phyloP scores from a whole-genome alignment of 805 yeast species.

The Yamadazyma sp. region DNA sequence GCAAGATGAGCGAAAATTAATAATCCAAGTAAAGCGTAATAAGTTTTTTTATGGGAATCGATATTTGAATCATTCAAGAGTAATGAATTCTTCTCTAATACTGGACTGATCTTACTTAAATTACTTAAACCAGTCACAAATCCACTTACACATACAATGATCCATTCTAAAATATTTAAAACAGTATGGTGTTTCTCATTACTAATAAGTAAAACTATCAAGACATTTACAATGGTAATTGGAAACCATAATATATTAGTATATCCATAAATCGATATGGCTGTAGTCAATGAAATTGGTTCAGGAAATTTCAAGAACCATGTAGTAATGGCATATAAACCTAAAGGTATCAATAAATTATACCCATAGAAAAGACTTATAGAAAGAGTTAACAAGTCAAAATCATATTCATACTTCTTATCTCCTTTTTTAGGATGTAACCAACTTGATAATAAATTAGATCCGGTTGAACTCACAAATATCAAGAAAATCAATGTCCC shows the following conservation, averaged over 20 bases:
- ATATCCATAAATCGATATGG: conserved; percentile 81
- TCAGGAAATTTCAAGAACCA: conserved; percentile 53
- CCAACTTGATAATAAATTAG: conserved; percentile 60
- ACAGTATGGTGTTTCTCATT: conserved; percentile 30
- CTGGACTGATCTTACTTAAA: conserved; percentile 42
- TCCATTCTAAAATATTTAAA: conserved; percentile 59
- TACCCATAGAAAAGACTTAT: conserved; percentile 74
- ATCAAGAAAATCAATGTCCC: conserved; percentile 73
- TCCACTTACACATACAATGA: conserved; percentile 58
- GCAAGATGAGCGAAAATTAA: conserved; percentile 51
- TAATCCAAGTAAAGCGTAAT: conserved; percentile 24
- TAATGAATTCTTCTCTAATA: conserved; percentile 33
- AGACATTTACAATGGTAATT: conserved; percentile 58
- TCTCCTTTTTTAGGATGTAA: conserved; percentile 37
- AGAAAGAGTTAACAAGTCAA: conserved; percentile 63
- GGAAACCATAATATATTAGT: conserved; percentile 86
- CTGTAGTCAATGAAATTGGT: conserved; percentile 50
- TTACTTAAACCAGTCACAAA: conserved; percentile 58
- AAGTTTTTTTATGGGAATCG: conserved; percentile 33
- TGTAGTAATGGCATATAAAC: conserved; percentile 49
- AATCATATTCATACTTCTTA: conserved; percentile 53
- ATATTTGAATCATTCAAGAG: conserved; percentile 23
- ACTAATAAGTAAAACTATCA: conserved; percentile 51
- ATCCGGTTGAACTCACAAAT: conserved; percentile 72
- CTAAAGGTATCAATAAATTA: conserved; percentile 61